phyloP scores from a whole-genome alignment of 2,329 filamentous ascomycete species.

The Diaporthe sp. region DNA sequence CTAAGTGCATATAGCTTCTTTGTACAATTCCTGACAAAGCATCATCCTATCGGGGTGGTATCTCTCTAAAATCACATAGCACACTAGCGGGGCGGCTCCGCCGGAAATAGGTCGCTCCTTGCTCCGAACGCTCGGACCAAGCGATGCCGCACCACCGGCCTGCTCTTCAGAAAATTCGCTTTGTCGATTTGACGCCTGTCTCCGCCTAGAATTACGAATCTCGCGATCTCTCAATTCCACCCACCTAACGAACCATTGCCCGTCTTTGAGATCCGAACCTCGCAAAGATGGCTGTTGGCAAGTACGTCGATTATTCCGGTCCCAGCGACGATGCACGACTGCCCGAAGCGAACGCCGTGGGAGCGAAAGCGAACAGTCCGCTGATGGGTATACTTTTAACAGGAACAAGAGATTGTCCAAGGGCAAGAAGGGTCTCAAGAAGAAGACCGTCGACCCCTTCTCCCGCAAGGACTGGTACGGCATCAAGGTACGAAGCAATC shows the following conservation, averaged over 20 bases:
- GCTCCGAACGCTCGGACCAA: conserved; percentile 29
- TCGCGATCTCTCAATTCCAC: conserved; percentile 46
- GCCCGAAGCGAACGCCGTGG: conserved; percentile 2
- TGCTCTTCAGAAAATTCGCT: conserved; percentile 34
- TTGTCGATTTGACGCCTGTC: conserved; percentile 30
- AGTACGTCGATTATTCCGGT: conserved; percentile 58
- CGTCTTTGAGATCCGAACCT: conserved; percentile 60
- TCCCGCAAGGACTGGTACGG: conserved; percentile 99
- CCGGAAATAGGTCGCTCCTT: conserved; percentile 38
- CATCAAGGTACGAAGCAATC: conserved; percentile 80
- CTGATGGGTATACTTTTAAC: conserved; percentile 47
- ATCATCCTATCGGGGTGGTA: neutral
- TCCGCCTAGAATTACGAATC: conserved; percentile 43
- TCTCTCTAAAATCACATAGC: neutral
- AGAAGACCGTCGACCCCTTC: conserved; percentile 98
- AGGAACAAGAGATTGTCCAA: conserved; percentile 99
- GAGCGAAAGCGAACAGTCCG: conserved; percentile 24
- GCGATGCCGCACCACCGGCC: conserved; percentile 28
- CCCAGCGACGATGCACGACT: conserved; percentile 40
- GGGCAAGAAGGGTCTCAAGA: conserved; percentile 99
- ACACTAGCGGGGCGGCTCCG: no score
- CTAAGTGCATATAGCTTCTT: neutral
- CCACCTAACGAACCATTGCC: conserved; percentile 57
- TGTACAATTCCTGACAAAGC: neutral
- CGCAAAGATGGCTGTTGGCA: conserved; percentile 74